Base-by-base conservation (phyloP, 768 basidiomycete species). In the Pisolithus albus region DNA sequence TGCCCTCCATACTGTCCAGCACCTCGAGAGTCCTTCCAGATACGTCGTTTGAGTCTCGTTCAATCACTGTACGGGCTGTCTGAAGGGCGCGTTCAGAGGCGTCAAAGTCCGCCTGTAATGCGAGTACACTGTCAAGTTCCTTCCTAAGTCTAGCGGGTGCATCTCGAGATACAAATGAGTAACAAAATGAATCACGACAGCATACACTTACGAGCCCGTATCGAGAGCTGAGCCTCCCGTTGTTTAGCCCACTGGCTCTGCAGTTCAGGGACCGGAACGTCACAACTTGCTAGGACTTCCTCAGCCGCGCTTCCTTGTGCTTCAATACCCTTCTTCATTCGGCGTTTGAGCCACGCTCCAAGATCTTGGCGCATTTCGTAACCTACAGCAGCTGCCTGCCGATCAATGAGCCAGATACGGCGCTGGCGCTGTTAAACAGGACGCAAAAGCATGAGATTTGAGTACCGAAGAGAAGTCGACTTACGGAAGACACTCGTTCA, bases 371-470 rank as follows among this genome's bases (percentile, higher is more conserved):
- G 51, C 4, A 64, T 52, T 9, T 70, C 66, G 0, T 21, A 11
- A 0, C 61, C 65, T 23, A 23, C 21, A 23, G 21, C 21, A 23
- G 47, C 45, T 0, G 63, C 61, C 16, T 70, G 69, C 4, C 60
- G 60, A 50, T 74, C 70, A 16, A 74, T 52, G 1, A 71, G 49
- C 64, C 67, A 73, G 3, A 71, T 56, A 7, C 68, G 58, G 3
- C 56, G 47, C 6, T 61, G 55, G 11, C 54, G 56, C 69, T 61
- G 23, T 16, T 23, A 23, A 23, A 4, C 7, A 5, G 41, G 7
- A 7, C 21, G 21, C 21, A 21, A 21, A 21, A 39, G 36, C 2
- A 23, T 5, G 5, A 9, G 5, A 28, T 2, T 15, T 28, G n/a
- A 34, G 6, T 46, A 7, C 19, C 39, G 4, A 28, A 28, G 28